Conservation (phyloP, 169 alveolate genomes). For the Cyclospora cayetanensis region DNA sequence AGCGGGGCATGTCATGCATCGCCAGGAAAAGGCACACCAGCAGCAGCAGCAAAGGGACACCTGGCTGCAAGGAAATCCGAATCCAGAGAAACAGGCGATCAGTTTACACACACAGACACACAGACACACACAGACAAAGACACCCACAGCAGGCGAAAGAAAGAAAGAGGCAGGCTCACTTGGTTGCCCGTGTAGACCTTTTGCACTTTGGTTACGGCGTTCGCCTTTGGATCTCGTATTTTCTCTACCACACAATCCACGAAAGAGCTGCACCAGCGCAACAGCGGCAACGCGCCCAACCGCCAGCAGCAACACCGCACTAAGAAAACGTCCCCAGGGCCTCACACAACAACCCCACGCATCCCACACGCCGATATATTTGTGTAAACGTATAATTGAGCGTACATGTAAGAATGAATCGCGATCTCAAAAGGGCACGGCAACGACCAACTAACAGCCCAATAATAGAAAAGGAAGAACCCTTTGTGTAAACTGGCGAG, state of each 20-base stretch:
- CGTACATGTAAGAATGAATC: too few species aligned
- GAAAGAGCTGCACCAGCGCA: slow-evolving; percentile 85
- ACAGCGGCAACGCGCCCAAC: background rate
- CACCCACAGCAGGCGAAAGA: background rate
- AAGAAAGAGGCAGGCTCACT: background rate
- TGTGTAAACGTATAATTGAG: too few species aligned
- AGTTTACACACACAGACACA: background rate
- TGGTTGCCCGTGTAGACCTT: slow-evolving; percentile 86
- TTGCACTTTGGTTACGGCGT: slow-evolving; percentile 80
- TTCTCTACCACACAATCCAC: slow-evolving; percentile 90
- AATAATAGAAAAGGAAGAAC: too few species aligned
- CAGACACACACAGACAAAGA: background rate
- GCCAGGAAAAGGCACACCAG: background rate
- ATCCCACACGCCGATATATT: too few species aligned
- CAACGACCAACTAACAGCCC: too few species aligned
- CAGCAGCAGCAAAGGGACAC: background rate
- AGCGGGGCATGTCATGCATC: background rate
- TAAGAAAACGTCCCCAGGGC: background rate
- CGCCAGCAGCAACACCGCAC: background rate
- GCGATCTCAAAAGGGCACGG: too few species aligned
- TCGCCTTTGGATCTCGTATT: slow-evolving; percentile 85
- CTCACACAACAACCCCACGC: background rate
- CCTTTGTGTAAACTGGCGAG: too few species aligned
- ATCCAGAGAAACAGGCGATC: background rate
- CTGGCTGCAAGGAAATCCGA: background rate